A percentile compares a stretch with the other conserved stretches of the same genome.
Conservation (phyloP, 371 early-diverging fungal species). For the Syncephalastrum monosporum region DNA sequence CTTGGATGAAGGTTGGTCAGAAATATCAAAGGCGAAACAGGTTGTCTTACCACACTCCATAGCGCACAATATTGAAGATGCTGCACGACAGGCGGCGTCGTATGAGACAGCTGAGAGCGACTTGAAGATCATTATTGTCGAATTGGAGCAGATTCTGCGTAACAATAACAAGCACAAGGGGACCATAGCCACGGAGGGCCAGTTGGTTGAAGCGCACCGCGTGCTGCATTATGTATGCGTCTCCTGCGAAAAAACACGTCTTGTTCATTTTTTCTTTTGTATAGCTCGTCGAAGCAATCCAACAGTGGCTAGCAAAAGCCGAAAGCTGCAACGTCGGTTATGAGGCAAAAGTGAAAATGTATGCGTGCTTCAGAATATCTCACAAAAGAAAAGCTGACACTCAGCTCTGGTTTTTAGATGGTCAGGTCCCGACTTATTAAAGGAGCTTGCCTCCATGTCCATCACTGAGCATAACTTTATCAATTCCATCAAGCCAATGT, state of each 20-base stretch:
- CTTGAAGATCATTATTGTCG: slow-evolving; percentile 27
- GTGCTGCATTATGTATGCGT: slow-evolving; percentile 33
- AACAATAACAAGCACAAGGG: neutral
- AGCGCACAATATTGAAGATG: slow-evolving; percentile 62
- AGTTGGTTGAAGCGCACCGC: slow-evolving; percentile 25
- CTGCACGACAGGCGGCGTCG: slow-evolving; percentile 52
- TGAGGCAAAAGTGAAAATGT: slow-evolving; percentile 42
- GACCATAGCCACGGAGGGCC: neutral
- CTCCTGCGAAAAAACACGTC: neutral
- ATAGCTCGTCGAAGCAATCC: slow-evolving; percentile 19
- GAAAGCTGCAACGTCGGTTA: slow-evolving; percentile 29
- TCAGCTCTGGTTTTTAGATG: slow-evolving; percentile 21
- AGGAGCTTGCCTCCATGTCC: slow-evolving; percentile 13
- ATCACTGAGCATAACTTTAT: too few species aligned
- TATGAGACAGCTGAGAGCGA: slow-evolving; percentile 49
- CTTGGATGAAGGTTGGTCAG: slow-evolving; percentile 79
- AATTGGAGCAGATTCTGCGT: slow-evolving; percentile 35
- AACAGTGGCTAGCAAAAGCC: slow-evolving; percentile 17
- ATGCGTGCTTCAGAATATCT: slow-evolving; percentile 8
- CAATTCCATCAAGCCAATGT: too few species aligned
- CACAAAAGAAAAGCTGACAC: neutral
- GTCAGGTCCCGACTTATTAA: slow-evolving; percentile 33
- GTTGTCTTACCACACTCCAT: neutral
- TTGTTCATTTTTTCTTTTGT: neutral
- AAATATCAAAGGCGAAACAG: slow-evolving; percentile 16